These are phyloP conservation scores for Gossypium anomalum DNA, from an alignment of 345 rosid genomes.

Conservation along the genomic window DNA sequence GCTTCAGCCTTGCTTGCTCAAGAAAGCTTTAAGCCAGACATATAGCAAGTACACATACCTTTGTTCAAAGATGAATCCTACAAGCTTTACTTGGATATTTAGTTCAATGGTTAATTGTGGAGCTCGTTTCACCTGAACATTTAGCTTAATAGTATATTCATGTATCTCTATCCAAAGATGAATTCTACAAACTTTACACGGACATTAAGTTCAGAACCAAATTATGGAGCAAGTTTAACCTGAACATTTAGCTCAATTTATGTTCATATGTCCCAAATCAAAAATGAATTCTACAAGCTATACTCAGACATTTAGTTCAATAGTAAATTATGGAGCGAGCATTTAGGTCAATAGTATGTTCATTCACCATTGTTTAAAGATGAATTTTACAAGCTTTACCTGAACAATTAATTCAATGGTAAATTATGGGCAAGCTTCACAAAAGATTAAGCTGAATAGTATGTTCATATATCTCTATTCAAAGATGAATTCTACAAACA, in stretches of 20 bases:
- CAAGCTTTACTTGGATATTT: neutral
- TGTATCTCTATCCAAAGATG: neutral
- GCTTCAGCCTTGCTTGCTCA: neutral
- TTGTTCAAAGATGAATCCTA: neutral
- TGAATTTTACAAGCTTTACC: neutral
- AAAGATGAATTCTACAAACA: neutral
- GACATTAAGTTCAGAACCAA: neutral
- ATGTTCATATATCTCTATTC: neutral
- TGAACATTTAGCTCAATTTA: neutral
- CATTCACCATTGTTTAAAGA: neutral
- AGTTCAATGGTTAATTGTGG: neutral
- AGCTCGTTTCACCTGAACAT: neutral
- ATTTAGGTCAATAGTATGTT: neutral
- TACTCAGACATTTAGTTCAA: neutral
- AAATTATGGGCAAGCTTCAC: neutral
- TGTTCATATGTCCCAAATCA: neutral
- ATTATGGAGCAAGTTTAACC: neutral
- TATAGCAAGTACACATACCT: neutral
- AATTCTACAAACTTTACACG: neutral
- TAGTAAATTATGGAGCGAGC: too few relatives aligned
- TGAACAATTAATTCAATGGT: neutral
- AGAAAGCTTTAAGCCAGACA: neutral
- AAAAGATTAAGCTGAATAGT: neutral
- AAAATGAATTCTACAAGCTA: neutral
- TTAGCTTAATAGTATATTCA: neutral